Percentiles rank a stretch among this genome's conserved stretches.
Evolutionary conservation across 176 grass and related monocot genomes (phyloP).

Genomic region (Aegilops speltoides): DNA sequence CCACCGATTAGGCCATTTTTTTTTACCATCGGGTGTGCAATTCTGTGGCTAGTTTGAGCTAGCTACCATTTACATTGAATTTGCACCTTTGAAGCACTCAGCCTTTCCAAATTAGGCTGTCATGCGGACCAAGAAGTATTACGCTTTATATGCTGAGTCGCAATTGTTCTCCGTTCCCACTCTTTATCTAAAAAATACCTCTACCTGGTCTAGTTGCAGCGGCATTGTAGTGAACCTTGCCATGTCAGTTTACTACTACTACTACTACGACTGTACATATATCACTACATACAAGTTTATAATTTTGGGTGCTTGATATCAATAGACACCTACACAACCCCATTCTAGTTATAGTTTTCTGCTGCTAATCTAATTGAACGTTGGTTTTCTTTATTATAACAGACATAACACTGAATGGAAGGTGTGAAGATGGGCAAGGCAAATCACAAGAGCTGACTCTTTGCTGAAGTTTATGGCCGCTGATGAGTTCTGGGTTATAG

Average conservation of each 20-base stretch:
- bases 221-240: background rate
- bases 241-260: background rate
- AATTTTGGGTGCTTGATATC: background rate
- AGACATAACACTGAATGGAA: background rate
- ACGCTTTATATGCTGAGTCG: background rate
- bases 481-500: background rate
- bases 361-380: background rate
- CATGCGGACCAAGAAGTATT: background rate
- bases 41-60: background rate
- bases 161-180: background rate
- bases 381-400: background rate
- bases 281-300: background rate
- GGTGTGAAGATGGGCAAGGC: background rate
- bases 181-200: background rate
- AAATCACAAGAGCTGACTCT: background rate
- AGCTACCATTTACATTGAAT: background rate
- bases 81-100: background rate
- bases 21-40: background rate
- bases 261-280: background rate
- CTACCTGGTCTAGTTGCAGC: background rate
- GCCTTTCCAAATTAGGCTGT: background rate
- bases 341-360: background rate
- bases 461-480: background rate
- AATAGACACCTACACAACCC: background rate
- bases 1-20: background rate